These are phyloP conservation scores for Solanum sejunctum DNA, from an alignment of 257 asterid species.

Conservation along the genomic window DNA sequence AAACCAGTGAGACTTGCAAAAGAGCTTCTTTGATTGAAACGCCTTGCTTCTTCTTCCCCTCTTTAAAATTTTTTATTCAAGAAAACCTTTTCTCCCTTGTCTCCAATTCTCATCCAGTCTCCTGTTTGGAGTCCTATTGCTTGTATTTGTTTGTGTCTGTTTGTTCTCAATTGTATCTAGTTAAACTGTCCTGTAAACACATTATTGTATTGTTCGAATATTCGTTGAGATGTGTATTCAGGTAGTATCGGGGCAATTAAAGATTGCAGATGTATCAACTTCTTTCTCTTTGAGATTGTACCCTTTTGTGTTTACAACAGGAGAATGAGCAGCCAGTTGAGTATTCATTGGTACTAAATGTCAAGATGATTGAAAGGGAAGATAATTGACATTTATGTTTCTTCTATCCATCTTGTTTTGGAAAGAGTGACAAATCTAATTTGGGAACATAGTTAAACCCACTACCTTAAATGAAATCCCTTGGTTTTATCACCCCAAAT, in stretches of 20 bases:
- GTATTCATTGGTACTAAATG: not conserved
- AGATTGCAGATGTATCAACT: not conserved
- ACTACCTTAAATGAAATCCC: not conserved
- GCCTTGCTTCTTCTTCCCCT: not conserved
- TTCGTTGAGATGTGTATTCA: not conserved
- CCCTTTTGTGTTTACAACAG: not conserved
- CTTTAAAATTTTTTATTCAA: not conserved
- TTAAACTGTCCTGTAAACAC: not conserved
- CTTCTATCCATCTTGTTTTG: not conserved
- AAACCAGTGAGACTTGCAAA: conserved; percentile 65
- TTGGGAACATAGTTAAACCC: not conserved
- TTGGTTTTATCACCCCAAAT: not conserved
- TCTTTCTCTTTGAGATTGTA: not conserved
- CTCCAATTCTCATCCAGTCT: not conserved
- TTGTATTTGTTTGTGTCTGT: not conserved
- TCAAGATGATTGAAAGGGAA: not conserved
- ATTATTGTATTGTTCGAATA: not conserved
- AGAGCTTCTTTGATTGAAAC: conserved; percentile 37
- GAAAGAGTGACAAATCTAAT: not conserved
- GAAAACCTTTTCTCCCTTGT: not conserved
- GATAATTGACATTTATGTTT: not conserved
- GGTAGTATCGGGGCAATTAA: not conserved
- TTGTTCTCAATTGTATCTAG: not conserved
- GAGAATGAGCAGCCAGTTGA: not conserved
- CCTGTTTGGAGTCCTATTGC: not conserved